phyloP scores from a whole-genome alignment of 495 filamentous ascomycete species.

The Penicillium taxi region DNA sequence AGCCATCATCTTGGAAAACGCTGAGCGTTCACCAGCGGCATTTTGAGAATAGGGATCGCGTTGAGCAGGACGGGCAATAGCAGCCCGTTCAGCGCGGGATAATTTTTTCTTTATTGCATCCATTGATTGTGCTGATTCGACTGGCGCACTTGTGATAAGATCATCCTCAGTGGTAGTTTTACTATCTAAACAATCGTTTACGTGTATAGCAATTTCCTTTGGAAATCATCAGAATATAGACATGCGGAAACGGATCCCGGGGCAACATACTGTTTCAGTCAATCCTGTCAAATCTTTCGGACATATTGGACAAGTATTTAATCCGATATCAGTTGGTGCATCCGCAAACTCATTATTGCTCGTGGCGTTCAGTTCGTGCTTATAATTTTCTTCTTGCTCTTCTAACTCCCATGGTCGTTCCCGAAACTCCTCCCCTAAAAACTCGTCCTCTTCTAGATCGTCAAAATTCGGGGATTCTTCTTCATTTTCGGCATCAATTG shows the following conservation, averaged over 20 bases:
- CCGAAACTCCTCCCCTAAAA: conserved; percentile 37
- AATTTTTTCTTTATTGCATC: conserved; percentile 18
- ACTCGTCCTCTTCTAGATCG: conserved; percentile 49
- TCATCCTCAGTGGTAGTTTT: conserved; percentile 43
- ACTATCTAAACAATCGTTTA: conserved; percentile 89
- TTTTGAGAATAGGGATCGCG: conserved; percentile 59
- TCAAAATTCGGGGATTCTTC: conserved; percentile 61
- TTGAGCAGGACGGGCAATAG: conserved; percentile 68
- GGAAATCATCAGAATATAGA: background rate
- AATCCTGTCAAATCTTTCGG: conserved; percentile 51
- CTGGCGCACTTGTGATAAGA: background rate
- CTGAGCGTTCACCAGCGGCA: conserved; percentile 42
- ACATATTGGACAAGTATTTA: conserved; percentile 68
- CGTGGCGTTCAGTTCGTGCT: background rate
- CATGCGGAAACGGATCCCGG: too few species aligned
- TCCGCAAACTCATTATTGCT: conserved; percentile 15
- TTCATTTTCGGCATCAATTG: conserved; percentile 45
- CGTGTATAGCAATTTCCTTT: conserved; percentile 58
- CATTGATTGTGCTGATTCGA: background rate
- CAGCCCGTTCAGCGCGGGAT: conserved; percentile 55
- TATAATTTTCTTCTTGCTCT: conserved; percentile 14
- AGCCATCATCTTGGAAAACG: conserved; percentile 89
- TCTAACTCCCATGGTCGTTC: conserved; percentile 27
- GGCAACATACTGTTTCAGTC: conserved; percentile 41
- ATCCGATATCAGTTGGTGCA: conserved; percentile 33